phyloP scores from a whole-genome alignment of 169 alveolate species.

The Ichthyophthirius multifiliis region DNA sequence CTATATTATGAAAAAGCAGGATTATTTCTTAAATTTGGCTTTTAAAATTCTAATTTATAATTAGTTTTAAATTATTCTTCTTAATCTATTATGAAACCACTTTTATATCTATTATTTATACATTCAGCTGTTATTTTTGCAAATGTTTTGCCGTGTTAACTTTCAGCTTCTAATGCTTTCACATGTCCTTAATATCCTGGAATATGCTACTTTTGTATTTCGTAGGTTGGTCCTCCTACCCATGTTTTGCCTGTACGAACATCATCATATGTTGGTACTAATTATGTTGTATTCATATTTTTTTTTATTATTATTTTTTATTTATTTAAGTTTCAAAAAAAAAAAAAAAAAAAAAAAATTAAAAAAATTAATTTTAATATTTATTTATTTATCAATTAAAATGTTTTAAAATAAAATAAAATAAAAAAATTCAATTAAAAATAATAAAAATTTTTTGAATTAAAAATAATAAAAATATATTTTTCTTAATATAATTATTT shows the following conservation, averaged over 20 bases:
- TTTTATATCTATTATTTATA: slow-evolving; percentile 35
- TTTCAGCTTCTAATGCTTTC: slow-evolving; percentile 38
- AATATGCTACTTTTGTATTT: slow-evolving; percentile 30
- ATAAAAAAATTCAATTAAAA: no score
- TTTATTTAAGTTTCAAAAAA: no score
- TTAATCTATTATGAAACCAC: slow-evolving; percentile 17
- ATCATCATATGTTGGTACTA: slow-evolving; percentile 30
- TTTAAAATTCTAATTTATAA: slow-evolving; percentile 30
- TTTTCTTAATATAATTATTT: no score
- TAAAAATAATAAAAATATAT: no score
- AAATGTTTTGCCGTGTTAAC: slow-evolving; percentile 41
- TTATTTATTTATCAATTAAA: no score
- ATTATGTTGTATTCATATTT: slow-evolving; percentile 36
- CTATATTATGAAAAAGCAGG: slow-evolving; percentile 7
- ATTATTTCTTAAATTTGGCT: slow-evolving; percentile 40
- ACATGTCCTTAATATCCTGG: slow-evolving; percentile 48
- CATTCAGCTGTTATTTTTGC: slow-evolving; percentile 45
- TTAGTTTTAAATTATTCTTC: slow-evolving; percentile 20
- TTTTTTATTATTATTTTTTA: no score
- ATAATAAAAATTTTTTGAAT: no score
- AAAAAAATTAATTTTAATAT: no score
- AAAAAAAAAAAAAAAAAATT: no score
- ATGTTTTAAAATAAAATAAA: no score
- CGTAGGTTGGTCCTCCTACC: slow-evolving; percentile 45
- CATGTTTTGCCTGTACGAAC: slow-evolving; percentile 34